Evolutionary conservation across 345 rosid species (phyloP).

Genomic region (Eucalyptus sp.): DNA sequence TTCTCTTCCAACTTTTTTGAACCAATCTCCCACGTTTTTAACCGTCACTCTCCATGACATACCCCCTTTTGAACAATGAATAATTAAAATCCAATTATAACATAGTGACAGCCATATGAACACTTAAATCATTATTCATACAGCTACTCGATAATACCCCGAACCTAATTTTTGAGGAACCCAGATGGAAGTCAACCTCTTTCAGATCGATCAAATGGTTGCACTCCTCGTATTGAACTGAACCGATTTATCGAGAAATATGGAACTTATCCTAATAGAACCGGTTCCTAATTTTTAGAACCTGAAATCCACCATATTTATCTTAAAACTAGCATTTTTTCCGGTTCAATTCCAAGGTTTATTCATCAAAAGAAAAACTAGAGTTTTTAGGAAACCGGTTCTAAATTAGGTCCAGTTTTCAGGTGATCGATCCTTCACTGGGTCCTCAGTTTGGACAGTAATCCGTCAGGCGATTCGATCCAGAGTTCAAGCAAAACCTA

Average conservation of each 20-base stretch:
- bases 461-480: neutral
- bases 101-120: neutral
- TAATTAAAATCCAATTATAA: neutral
- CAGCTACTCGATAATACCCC: accelerated
- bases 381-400: neutral
- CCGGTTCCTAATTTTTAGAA: accelerated
- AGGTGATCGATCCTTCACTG: neutral
- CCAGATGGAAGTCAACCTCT: accelerated
- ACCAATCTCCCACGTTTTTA: neutral
- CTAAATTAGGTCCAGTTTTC: neutral
- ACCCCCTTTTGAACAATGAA: neutral
- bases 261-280: accelerated
- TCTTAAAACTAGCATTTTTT: too few species aligned
- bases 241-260: accelerated
- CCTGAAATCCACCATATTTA: too few species aligned
- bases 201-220: neutral
- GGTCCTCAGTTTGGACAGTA: neutral
- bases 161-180: accelerated
- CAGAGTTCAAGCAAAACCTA: neutral
- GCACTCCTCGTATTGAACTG: accelerated
- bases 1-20: neutral
- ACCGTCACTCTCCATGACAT: neutral
- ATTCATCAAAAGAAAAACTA: too few species aligned
- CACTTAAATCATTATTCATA: neutral
- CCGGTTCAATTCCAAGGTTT: accelerated